These are phyloP conservation scores for Boletus speciosus DNA, from an alignment of 768 basidiomycete species.

Conservation along the genomic window DNA sequence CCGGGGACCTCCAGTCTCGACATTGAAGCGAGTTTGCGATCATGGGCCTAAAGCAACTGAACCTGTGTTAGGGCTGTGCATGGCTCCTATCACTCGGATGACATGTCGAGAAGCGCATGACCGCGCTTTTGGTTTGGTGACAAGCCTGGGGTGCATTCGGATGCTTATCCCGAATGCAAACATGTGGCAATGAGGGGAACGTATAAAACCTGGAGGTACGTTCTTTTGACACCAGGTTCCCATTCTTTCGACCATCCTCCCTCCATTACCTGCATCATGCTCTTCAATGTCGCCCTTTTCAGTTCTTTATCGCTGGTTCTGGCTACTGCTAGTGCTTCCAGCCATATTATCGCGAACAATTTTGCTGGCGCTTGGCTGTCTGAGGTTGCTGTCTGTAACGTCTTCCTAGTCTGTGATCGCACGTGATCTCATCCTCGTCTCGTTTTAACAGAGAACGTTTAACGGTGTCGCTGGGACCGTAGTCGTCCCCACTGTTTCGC, in stretches of 20 bases:
- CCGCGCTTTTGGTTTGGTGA: no score
- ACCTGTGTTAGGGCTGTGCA: no score
- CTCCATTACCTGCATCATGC: not conserved
- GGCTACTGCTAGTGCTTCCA: not conserved
- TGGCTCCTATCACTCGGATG: no score
- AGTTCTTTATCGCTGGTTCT: not conserved
- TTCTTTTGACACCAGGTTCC: no score
- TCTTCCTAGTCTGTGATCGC: not conserved
- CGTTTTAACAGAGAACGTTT: not conserved
- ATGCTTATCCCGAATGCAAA: not conserved
- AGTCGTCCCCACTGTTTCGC: not conserved
- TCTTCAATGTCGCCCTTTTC: not conserved
- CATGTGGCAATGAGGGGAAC: not conserved
- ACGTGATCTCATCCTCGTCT: not conserved
- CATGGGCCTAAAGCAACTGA: no score
- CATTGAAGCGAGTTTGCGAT: no score
- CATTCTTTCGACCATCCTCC: not conserved
- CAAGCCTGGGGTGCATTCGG: not conserved
- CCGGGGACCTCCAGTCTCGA: no score
- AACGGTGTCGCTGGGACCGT: constrained; percentile 6
- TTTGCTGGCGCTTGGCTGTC: constrained; percentile 6
- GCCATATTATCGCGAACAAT: not conserved
- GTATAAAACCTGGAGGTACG: not conserved
- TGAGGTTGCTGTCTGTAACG: not conserved
- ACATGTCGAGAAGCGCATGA: no score